Conservation (phyloP, 352 stramenopile genomes). For the Phytophthora melonis region DNA sequence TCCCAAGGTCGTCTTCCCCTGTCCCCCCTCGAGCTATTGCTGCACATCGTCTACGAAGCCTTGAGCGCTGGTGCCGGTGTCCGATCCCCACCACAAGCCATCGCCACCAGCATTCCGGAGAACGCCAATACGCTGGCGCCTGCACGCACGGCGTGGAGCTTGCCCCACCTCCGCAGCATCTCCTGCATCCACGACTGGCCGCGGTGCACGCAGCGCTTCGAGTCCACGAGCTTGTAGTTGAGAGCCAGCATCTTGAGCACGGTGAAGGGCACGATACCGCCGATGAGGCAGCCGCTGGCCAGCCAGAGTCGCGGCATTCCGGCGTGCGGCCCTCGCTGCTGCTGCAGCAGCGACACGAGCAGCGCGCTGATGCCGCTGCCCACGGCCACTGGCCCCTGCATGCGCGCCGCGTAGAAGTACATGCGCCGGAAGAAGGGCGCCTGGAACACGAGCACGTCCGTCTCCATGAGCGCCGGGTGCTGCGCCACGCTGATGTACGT, state of each 20-base stretch:
- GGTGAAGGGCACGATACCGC: slow-evolving; percentile 73
- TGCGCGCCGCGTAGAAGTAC: slow-evolving; percentile 78
- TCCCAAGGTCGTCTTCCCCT: no score
- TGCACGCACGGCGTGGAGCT: slow-evolving; percentile 65
- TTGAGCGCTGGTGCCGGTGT: slow-evolving; percentile 15
- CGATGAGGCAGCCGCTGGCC: slow-evolving; percentile 61
- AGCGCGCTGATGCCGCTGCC: slow-evolving; percentile 63
- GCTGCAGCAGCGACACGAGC: slow-evolving; percentile 56
- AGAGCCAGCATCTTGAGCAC: slow-evolving; percentile 71
- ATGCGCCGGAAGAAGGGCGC: slow-evolving; percentile 81
- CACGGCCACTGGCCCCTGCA: slow-evolving; percentile 68
- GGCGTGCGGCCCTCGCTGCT: slow-evolving; percentile 30
- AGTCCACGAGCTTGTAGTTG: slow-evolving; percentile 71
- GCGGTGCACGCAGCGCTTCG: slow-evolving; percentile 44
- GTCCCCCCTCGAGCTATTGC: no score
- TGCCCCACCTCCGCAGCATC: slow-evolving; percentile 64
- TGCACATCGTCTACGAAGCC: slow-evolving; percentile 3
- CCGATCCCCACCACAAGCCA: slow-evolving; percentile 53
- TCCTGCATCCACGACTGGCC: slow-evolving; percentile 59
- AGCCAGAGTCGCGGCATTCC: slow-evolving; percentile 66
- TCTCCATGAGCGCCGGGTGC: slow-evolving; percentile 76
- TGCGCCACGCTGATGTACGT: slow-evolving; percentile 79
- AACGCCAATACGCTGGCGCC: slow-evolving; percentile 64
- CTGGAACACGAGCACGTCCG: slow-evolving; percentile 61
- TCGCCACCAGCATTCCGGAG: slow-evolving; percentile 66